Evolutionary conservation across 208 protist species (phyloP).

Genomic region (Naegleria lovaniensis): DNA sequence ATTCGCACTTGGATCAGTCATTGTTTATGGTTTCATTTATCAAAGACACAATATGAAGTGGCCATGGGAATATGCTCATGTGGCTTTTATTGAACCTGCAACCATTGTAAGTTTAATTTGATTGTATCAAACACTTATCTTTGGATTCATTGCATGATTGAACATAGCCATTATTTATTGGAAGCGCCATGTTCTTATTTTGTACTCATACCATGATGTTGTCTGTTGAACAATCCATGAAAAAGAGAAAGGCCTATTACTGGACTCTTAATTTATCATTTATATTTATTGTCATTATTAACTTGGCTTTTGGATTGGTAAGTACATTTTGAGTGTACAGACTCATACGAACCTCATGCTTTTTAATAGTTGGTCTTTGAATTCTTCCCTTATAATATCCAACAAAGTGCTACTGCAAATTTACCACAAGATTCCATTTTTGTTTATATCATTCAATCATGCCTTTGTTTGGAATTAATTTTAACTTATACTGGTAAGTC

Average conservation of each 20-base stretch:
- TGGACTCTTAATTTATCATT: background rate
- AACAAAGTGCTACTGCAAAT: background rate
- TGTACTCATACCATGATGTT: background rate
- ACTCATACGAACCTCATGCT: no score
- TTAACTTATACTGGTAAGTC: background rate
- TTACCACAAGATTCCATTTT: background rate
- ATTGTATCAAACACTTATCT: background rate
- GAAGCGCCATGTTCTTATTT: background rate
- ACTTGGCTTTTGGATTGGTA: background rate
- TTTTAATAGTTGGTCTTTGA: background rate
- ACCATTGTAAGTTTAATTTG: background rate
- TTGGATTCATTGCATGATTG: background rate
- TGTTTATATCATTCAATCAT: background rate
- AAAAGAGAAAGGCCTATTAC: background rate
- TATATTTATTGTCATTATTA: background rate
- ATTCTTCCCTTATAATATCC: conserved; percentile 4
- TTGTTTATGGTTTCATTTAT: conserved; percentile 12
- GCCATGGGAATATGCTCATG: conserved; percentile 8
- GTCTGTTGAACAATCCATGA: background rate
- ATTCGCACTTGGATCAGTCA: background rate
- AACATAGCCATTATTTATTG: background rate
- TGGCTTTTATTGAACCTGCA: background rate
- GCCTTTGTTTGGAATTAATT: background rate
- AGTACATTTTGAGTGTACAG: background rate
- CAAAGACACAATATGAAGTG: background rate